A percentile compares a stretch with the other conserved stretches of the same genome.
These are phyloP conservation scores for Alternaria panax DNA, from an alignment of 2,329 filamentous ascomycete genomes.

Conservation along the genomic window DNA sequence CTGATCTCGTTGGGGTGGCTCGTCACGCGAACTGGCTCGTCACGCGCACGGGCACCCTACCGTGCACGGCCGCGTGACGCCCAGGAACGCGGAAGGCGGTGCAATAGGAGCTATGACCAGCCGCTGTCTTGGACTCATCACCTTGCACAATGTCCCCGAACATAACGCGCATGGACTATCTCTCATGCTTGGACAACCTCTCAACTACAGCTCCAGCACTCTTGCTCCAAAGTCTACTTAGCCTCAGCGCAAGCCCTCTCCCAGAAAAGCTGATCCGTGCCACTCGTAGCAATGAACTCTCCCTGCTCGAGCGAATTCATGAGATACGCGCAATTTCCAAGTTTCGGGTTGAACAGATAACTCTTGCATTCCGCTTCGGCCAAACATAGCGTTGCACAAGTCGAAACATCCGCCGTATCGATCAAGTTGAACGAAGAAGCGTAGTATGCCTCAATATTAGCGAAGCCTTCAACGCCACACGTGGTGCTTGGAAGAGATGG, in stretches of 20 bases:
- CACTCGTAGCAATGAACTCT: slow-evolving; percentile 4
- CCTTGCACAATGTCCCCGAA: neutral
- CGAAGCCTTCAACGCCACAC: slow-evolving; percentile 22
- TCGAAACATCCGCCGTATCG: slow-evolving; percentile 15
- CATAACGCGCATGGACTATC: slow-evolving; percentile 1
- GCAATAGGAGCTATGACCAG: neutral
- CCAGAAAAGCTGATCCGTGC: slow-evolving; percentile 8
- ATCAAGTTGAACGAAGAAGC: slow-evolving; percentile 26
- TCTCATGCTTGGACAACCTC: neutral
- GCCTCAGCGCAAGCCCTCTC: slow-evolving; percentile 2
- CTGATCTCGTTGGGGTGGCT: no score
- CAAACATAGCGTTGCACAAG: slow-evolving; percentile 19
- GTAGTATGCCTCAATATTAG: slow-evolving; percentile 21
- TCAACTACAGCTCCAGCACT: slow-evolving; percentile 2
- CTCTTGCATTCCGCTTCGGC: slow-evolving; percentile 20
- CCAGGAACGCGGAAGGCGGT: neutral
- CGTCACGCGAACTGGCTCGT: no score
- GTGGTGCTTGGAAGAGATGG: slow-evolving; percentile 8
- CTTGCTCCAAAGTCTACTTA: neutral
- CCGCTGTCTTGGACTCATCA: neutral
- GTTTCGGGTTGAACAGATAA: slow-evolving; percentile 19
- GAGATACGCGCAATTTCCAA: slow-evolving; percentile 7
- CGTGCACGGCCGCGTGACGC: neutral
- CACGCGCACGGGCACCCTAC: neutral
- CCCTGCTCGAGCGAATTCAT: slow-evolving; percentile 1